Evolutionary conservation across 2,329 filamentous ascomycete species (phyloP).

Genomic region (Orbilia ellipsospora): DNA sequence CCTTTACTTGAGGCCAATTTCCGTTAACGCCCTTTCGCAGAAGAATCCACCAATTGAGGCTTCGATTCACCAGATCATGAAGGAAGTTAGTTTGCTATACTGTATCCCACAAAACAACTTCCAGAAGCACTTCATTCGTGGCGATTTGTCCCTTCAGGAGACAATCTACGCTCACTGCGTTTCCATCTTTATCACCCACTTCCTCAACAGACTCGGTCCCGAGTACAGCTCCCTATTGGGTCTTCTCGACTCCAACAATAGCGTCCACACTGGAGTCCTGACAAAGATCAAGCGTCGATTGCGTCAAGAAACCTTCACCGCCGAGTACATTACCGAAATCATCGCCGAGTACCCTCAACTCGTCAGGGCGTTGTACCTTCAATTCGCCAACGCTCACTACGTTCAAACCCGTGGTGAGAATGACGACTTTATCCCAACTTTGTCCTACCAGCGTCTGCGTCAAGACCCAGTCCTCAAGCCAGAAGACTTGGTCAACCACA

Average conservation of each 20-base stretch:
- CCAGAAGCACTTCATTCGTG: constrained; percentile 85
- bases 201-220: constrained; percentile 88
- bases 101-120: constrained; percentile 98
- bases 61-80: constrained; percentile 98
- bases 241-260: constrained; percentile 82
- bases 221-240: constrained; percentile 90
- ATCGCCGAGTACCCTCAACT: constrained; percentile 89
- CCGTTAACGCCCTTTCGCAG: constrained; percentile 65
- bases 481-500: constrained; percentile 77
- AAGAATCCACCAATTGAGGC: constrained; percentile 84
- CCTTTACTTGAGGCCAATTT: constrained; percentile 83
- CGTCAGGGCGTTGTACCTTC: constrained; percentile 86
- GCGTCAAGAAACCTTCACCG: constrained; percentile 95
- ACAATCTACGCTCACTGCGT: constrained; percentile 97
- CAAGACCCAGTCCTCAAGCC: constrained; percentile 81
- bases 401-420: constrained; percentile 73
- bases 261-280: constrained; percentile 83
- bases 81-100: constrained; percentile 96
- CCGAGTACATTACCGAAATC: constrained; percentile 97
- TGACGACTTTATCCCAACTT: constrained; percentile 76
- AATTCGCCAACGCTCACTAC: constrained; percentile 89
- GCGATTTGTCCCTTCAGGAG: constrained; percentile 90
- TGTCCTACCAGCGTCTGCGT: constrained; percentile 74
- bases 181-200: constrained; percentile 98
- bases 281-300: constrained; percentile 95